These are phyloP conservation scores for Naegleria fowleri DNA, from an alignment of 208 protist genomes.

Conservation along the genomic window DNA sequence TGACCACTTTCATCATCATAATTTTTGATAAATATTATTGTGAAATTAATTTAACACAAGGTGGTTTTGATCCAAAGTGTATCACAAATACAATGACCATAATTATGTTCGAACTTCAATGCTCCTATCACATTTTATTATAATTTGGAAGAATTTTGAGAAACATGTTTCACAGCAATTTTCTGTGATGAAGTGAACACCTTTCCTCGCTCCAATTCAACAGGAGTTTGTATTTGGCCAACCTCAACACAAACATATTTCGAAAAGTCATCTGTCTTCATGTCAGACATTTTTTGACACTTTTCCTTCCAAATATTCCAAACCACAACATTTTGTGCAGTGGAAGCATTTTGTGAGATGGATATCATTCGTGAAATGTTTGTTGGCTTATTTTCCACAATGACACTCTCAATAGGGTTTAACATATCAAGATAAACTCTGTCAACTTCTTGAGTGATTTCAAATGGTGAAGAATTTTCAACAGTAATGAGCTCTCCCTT, in stretches of 20 bases:
- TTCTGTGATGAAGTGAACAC: background rate
- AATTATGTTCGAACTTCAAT: too few species aligned
- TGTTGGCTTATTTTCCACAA: background rate
- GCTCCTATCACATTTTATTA: too few species aligned
- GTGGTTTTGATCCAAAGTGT: too few species aligned
- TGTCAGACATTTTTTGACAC: background rate
- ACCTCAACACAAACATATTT: slow-evolving; percentile 9
- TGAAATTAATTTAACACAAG: too few species aligned
- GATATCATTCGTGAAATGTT: background rate
- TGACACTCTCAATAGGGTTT: background rate
- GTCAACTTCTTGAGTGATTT: background rate
- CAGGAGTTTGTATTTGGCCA: background rate
- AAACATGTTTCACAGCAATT: background rate
- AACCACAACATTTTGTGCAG: background rate
- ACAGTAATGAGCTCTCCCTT: background rate
- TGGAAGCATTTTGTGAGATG: background rate
- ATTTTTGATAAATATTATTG: too few species aligned
- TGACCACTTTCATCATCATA: too few species aligned
- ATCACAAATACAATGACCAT: too few species aligned
- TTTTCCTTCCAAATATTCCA: slow-evolving; percentile 22
- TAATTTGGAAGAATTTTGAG: background rate
- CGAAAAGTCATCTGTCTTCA: background rate
- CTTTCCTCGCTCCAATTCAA: background rate
- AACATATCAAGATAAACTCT: background rate
- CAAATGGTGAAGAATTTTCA: background rate